Evolutionary conservation across 2,329 filamentous ascomycete species (phyloP).

Genomic region (Cladophialophora yegresii): DNA sequence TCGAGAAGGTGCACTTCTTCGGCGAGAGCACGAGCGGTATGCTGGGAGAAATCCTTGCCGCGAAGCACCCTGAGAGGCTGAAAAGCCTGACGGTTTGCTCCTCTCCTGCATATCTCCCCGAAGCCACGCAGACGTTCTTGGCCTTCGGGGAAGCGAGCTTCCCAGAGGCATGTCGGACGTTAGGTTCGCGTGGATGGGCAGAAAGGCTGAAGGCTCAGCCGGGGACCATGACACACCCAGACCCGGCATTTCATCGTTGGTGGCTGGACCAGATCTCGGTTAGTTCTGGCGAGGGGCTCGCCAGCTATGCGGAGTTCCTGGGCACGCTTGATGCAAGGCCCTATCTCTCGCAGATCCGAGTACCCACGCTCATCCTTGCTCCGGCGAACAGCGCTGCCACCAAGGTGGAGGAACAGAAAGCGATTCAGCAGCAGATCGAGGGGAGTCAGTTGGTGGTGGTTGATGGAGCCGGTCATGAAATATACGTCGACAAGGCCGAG

Average conservation of each 20-base stretch:
- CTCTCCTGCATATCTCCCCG: constrained; percentile 17
- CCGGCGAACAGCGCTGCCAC: constrained; percentile 26
- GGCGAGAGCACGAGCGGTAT: constrained; percentile 25
- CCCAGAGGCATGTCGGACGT: constrained; percentile 13
- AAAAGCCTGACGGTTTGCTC: constrained; percentile 22
- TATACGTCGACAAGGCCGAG: constrained; percentile 20
- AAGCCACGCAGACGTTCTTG: constrained; percentile 12
- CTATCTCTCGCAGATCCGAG: constrained; percentile 12
- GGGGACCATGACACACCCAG: constrained; percentile 19
- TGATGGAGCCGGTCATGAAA: constrained; percentile 23
- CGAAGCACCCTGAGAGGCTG: constrained; percentile 18
- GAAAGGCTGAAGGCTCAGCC: constrained; percentile 12
- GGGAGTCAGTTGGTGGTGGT: constrained; percentile 8
- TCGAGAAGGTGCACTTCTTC: constrained; percentile 25
- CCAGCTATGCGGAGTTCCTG: constrained; percentile 24
- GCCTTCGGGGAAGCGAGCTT: constrained; percentile 20
- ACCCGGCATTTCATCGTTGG: constrained; percentile 20
- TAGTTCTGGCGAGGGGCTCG: constrained; percentile 20
- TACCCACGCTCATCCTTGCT: constrained; percentile 22
- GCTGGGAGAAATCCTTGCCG: constrained; percentile 23
- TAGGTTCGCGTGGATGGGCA: constrained; percentile 19
- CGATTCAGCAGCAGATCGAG: constrained; percentile 11
- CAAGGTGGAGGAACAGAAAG: constrained; percentile 18
- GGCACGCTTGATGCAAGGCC: constrained; percentile 21
- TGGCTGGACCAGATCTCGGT: constrained; percentile 24